Evolutionary conservation across 345 rosid genomes (phyloP), one percentile per base, ranked within the genome.

Genomic region (Zanthoxylum bungeanum): DNA sequence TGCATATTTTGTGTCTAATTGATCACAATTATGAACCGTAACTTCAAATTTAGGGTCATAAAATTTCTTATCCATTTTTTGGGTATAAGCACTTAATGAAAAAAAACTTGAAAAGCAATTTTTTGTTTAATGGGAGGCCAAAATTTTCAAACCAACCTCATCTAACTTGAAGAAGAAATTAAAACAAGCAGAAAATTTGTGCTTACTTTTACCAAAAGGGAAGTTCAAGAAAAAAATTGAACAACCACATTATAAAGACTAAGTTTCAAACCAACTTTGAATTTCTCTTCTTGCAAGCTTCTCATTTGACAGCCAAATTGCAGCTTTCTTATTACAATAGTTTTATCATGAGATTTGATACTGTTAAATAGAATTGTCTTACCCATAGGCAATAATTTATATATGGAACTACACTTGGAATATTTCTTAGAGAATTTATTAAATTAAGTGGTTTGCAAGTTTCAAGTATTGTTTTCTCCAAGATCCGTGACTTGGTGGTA

Each of bases 121-220:
- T n/a, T n/a, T n/a, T n/a, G n/a, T n/a, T n/a, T n/a, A n/a, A n/a
- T n/a, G 33, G 7, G 24, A 19, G 9, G 1, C 11, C 9, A 2
- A 31, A 17, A 9, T 10, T 24, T 79, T 75, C 86, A 50, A 70
- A 76, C 86, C 84, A 67, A 77, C 78, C 80, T 67, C 16, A 80
- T 82, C 84, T 62, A 80, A 75, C 71, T n/a, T 3, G 14, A 17
- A 39, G 39, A 19, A 69, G 28, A 55, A 8, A 5, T 25, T 19
- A 27, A 44, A 12, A 16, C 5, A 4, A 10, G 51, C 28, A 33
- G 9, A 36, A 36, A 21, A 31, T 9, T 21, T 53, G n/a, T 17
- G 60, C 8, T 16, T 25, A 16, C 60, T 34, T 50, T 21, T 12
- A 51, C 34, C 44, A 4, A 42, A 37, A 53, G 36, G 60, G 47